Conservation (phyloP, 2,329 filamentous ascomycete genomes). For the Gnomoniopsis sp. region DNA sequence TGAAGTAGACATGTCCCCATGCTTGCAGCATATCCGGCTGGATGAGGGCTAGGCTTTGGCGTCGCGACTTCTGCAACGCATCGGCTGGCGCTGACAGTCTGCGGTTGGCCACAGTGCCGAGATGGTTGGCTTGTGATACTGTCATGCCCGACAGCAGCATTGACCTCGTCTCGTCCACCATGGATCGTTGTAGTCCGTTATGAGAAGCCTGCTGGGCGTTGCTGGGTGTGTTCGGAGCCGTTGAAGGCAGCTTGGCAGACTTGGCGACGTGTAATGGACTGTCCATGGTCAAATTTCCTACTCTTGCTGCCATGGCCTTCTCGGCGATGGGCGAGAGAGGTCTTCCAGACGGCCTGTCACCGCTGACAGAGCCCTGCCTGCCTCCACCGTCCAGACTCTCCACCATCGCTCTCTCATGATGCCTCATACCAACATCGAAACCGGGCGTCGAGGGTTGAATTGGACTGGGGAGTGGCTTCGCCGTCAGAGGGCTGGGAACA, state of each 20-base stretch:
- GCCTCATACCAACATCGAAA: conserved; percentile 32
- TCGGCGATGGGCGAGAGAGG: conserved; percentile 29
- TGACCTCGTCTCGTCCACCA: conserved; percentile 28
- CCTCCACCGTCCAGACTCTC: conserved; percentile 30
- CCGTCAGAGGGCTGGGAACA: conserved; percentile 29
- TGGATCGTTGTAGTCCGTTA: conserved; percentile 15
- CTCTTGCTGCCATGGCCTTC: conserved; percentile 21
- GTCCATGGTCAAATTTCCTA: conserved; percentile 26
- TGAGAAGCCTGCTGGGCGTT: conserved; percentile 17
- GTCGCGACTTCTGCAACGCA: conserved; percentile 15
- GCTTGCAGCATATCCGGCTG: conserved; percentile 34
- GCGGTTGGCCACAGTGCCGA: conserved; percentile 20
- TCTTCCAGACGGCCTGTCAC: conserved; percentile 20
- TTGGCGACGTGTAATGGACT: conserved; percentile 19
- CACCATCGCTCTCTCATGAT: conserved; percentile 33
- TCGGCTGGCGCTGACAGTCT: conserved; percentile 23
- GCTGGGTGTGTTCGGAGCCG: conserved; percentile 16
- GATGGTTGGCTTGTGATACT: conserved; percentile 11
- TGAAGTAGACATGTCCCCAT: conserved; percentile 40
- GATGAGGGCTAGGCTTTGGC: conserved; percentile 23
- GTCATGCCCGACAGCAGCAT: conserved; percentile 28
- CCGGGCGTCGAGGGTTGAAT: conserved; percentile 28
- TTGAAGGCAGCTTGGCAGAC: background rate
- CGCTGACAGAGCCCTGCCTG: background rate
- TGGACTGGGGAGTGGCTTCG: conserved; percentile 31